Evolutionary conservation across 2,329 filamentous ascomycete genomes (phyloP).

Genomic region (Stachybotrys chlorohalonatus): DNA sequence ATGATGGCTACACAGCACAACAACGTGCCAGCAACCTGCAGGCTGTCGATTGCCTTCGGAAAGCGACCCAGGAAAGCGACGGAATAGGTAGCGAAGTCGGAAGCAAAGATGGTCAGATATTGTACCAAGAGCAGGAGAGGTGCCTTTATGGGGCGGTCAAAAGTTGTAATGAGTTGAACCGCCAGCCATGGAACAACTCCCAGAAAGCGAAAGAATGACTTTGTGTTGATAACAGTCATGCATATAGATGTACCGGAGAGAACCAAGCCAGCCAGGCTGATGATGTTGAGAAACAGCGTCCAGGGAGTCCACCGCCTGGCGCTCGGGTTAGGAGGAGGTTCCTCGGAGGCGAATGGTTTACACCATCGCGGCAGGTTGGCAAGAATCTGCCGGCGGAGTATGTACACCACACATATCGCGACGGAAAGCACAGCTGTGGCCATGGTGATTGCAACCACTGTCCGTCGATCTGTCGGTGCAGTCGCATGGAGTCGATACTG

Average conservation of each 20-base stretch:
- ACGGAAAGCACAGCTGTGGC: constrained; percentile 15
- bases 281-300: constrained; percentile 23
- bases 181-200: constrained; percentile 30
- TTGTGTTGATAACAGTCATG: constrained; percentile 13
- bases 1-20: constrained; percentile 16
- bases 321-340: constrained; percentile 11
- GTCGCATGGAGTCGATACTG: not conserved
- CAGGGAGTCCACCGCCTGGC: constrained; percentile 27
- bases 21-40: constrained; percentile 11
- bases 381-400: constrained; percentile 13
- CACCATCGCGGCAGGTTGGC: constrained; percentile 28
- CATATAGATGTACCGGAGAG: constrained; percentile 19
- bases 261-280: constrained; percentile 24
- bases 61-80: constrained; percentile 17
- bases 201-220: constrained; percentile 16
- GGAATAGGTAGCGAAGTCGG: constrained; percentile 19
- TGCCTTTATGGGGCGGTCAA: constrained; percentile 30
- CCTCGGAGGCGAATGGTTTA: constrained; percentile 33
- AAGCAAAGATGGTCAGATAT: constrained; percentile 24
- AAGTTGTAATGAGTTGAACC: constrained; percentile 23
- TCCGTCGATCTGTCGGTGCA: not conserved
- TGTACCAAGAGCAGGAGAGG: constrained; percentile 30
- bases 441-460: constrained; percentile 4
- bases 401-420: constrained; percentile 17
- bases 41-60: constrained; percentile 9